Conservation (phyloP, 176 grass and related monocot genomes). For the Neostapfia colusana region DNA sequence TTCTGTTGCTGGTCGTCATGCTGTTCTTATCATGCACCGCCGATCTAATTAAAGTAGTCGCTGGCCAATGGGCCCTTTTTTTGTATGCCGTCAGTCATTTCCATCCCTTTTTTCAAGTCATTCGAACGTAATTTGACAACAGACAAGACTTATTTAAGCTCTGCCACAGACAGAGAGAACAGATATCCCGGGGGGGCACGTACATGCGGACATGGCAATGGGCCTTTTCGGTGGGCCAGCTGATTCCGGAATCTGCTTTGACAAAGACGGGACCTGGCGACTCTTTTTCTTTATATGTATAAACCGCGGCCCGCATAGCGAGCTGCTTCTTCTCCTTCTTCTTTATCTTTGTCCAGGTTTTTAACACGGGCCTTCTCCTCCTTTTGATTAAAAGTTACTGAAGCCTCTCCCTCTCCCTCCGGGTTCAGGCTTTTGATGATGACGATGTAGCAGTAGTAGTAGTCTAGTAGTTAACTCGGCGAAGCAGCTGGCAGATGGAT, state of each 20-base stretch:
- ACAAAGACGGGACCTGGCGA: conserved; percentile 8
- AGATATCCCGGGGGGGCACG: too few species aligned
- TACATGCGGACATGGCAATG: conserved; percentile 24
- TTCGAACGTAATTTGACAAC: too few species aligned
- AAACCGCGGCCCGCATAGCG: conserved; percentile 31
- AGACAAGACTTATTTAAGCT: too few species aligned
- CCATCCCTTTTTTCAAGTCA: conserved; percentile 9
- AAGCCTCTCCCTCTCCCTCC: background rate
- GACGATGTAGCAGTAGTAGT: too few species aligned
- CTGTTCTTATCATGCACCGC: background rate
- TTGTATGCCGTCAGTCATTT: background rate
- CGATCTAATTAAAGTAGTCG: background rate
- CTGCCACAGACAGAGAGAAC: too few species aligned
- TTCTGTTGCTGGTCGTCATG: too few species aligned
- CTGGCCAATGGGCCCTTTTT: conserved; percentile 9
- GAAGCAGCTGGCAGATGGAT: conserved; percentile 20
- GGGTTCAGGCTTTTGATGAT: conserved; percentile 56
- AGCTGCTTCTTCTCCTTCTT: conserved; percentile 3
- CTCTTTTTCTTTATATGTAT: conserved; percentile 27
- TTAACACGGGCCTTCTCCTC: conserved; percentile 23
- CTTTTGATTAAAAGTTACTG: conserved; percentile 53
- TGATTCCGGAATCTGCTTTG: conserved; percentile 53
- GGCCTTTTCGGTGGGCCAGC: conserved; percentile 43
- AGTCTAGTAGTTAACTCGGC: conserved; percentile 27
- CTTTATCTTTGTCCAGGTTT: conserved; percentile 51